Percentiles rank a stretch among this genome's conserved stretches.
These are phyloP conservation scores for Tetrastigma voinierianum DNA, from an alignment of 164 flowering plant species.

Conservation along the genomic window DNA sequence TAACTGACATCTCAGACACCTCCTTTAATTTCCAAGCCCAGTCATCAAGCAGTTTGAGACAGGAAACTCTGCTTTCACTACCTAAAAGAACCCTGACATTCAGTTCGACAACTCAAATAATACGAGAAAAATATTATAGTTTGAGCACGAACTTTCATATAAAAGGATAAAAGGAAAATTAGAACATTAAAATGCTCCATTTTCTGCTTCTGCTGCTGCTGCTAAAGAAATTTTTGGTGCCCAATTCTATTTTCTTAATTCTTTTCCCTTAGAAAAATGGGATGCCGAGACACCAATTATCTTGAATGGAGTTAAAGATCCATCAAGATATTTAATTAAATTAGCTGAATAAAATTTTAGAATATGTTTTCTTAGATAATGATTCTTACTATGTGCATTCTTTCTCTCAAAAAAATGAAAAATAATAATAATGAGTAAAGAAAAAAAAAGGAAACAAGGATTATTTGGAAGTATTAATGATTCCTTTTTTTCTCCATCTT, in stretches of 20 bases:
- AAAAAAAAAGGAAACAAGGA: no score
- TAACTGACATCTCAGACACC: not conserved
- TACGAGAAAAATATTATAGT: not conserved
- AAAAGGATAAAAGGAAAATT: not conserved
- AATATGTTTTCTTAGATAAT: no score
- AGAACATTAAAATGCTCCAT: not conserved
- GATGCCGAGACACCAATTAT: not conserved
- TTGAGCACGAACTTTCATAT: not conserved
- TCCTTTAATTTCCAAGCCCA: constrained; percentile 3
- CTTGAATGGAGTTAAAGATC: not conserved
- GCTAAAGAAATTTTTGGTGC: not conserved
- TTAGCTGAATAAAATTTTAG: not conserved
- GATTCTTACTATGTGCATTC: no score
- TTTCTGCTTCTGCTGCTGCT: not conserved
- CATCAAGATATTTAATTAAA: not conserved
- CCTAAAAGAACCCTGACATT: not conserved
- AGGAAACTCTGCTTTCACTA: not conserved
- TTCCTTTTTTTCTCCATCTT: not conserved
- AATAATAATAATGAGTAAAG: no score
- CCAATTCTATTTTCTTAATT: not conserved
- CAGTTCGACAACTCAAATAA: not conserved
- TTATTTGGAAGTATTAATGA: no score
- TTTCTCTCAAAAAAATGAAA: no score
- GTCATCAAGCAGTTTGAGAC: constrained; percentile 1
- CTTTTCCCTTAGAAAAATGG: not conserved